Evolutionary conservation across 2,329 filamentous ascomycete genomes (phyloP), one percentile per base, ranked within the genome.

Genomic region (Eurotiales sp.): DNA sequence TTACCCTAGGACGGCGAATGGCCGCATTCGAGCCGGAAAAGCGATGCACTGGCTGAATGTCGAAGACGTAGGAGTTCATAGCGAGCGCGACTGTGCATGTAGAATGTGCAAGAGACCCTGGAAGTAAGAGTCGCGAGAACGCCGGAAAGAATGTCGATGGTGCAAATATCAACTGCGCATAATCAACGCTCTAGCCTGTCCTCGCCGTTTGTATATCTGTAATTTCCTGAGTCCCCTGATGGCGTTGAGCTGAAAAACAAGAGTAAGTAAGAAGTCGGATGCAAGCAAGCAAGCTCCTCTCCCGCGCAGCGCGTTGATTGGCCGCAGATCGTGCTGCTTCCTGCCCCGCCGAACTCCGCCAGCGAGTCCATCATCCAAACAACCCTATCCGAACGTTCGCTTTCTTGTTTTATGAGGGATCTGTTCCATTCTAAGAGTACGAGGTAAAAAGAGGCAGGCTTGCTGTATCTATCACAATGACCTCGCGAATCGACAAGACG

Each of bases 1-100:
- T 61, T 70, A 87, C 87, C 74, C 81, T 88, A 17, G 89, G 89
- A 58, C 88, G 78, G 64, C 85, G 85, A 55, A 95, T 85, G 3
- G 86, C 78, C 54, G 87, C 82, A 63, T 83, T 86, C 44, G 77
- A 75, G 51, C 85, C 85, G 36, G 74, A 73, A 65, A 92, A 92
- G 44, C 84, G 82, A 52, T 78, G 74, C 49, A 87, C 72, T n/a
- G 87, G 87, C 59, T 87, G 81, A 55, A 90, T 81, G 21, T 82
- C 68, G 65, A 90, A 90, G n/a, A 56, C 48, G 37, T 61, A 58
- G 21, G 55, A 60, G 54, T 64, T 64, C 70, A 72, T 72, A 10
- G 8, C 47, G 14, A 19, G 21, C 27, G 17, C 21, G 30, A 29
- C 29, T 15, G 22, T 17, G 21, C 7, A 22, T 39, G 37, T 21